Evolutionary conservation across 164 flowering plant genomes (phyloP).

Genomic region (Piper longum): DNA sequence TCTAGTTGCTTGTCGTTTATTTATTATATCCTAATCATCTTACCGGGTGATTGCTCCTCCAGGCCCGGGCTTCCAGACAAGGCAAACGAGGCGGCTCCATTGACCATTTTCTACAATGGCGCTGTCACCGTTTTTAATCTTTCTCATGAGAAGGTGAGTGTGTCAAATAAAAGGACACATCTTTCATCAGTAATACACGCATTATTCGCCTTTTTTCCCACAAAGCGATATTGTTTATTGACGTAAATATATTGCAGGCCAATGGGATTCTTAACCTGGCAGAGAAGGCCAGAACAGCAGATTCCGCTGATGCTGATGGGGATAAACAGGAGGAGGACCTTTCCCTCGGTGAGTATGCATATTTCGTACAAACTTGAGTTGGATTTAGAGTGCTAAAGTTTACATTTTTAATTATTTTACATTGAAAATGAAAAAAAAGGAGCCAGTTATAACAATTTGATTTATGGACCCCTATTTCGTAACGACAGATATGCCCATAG

Average conservation of each 20-base stretch:
- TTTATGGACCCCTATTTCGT: not conserved
- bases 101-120: slow-evolving; percentile 24
- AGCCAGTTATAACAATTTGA: not conserved
- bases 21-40: not conserved
- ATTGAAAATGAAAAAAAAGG: not conserved
- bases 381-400: too few relatives aligned
- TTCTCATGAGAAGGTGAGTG: slow-evolving; percentile 12
- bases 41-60: not conserved
- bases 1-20: too few relatives aligned
- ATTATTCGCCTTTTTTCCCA: too few relatives aligned
- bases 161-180: too few relatives aligned
- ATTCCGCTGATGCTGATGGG: not conserved
- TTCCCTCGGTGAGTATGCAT: not conserved
- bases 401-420: not conserved
- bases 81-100: slow-evolving; percentile 21
- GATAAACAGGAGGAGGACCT: not conserved
- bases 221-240: too few relatives aligned
- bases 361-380: not conserved
- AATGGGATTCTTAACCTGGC: slow-evolving; percentile 37
- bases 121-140: slow-evolving; percentile 14
- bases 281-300: slow-evolving; percentile 10
- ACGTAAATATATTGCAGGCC: slow-evolving; percentile 16
- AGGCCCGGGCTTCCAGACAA: slow-evolving; percentile 8
- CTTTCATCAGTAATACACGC: too few relatives aligned
- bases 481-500: slow-evolving; percentile 26